Base-by-base conservation (phyloP, 441 rosid genomes). In the Viola pubescens region DNA sequence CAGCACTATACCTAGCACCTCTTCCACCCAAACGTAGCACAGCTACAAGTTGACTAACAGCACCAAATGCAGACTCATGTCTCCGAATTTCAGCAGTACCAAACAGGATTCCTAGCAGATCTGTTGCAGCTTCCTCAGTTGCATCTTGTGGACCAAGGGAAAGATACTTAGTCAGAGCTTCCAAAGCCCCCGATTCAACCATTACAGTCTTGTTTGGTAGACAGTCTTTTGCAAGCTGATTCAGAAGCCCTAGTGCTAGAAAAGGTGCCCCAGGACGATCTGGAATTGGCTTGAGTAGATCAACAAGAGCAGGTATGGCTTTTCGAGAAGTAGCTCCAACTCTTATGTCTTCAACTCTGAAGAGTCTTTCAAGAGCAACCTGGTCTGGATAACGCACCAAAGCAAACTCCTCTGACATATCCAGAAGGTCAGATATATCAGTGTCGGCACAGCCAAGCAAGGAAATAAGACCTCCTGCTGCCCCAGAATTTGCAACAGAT, bases 231-330 rank as follows among this genome's bases (percentile, higher is more conserved):
- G 97, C 96, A 73, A 95, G 97, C 79, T 84, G 97, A 64, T 85
- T 95, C 76, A 94, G 81, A 76, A 89, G 82, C 51, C 94, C 88
- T 48, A 95, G 85, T 56, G 98, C 85, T 58, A 95, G 91, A 74
- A 81, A 83, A 61, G 99, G 99, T 67, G 99, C 99, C 59, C 97
- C 91, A 5, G 99, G 99, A 50, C 98, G 99, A 79, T 91, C 99
- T 54, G 99, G 99, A 75, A 95, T 95, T 55, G 99, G 99, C 69
- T 95, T 95, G 59, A 95, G 95, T 62, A 95, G 84, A 70, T 95
- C 99, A 67, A 95, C 99, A 54, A 95, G 91, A 48, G 88, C 86
- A 53, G 99, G 99, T 70, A 95, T 89, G 54, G 98, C 87, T 80
- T 95, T 95, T 57, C 99, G 83, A 64, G 99, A 95, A 70, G 98